Evolutionary conservation across 2,329 filamentous ascomycete species (phyloP).

Genomic region (Pseudocercospora crystallina): DNA sequence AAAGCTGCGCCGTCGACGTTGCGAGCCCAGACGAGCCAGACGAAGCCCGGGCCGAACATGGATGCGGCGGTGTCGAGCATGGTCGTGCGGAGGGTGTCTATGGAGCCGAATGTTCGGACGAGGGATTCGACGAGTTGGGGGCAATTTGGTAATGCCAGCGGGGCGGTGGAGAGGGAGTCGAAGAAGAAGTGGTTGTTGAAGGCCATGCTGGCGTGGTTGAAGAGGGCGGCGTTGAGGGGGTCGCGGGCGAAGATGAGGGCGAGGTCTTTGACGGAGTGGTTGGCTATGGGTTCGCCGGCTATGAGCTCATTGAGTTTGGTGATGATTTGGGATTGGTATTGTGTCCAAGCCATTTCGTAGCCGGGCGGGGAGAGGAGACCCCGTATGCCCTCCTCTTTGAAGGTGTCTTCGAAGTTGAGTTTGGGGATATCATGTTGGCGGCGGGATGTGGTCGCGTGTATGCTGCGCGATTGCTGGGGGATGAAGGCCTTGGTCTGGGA

Average conservation of each 20-base stretch:
- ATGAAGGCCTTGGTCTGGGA: constrained; percentile 17
- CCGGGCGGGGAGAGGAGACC: constrained; percentile 68
- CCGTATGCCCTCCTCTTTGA: constrained; percentile 59
- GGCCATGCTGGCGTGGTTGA: constrained; percentile 96
- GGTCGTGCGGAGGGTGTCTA: constrained; percentile 77
- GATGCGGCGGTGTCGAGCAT: constrained; percentile 76
- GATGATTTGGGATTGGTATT: constrained; percentile 75
- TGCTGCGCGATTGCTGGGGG: background rate
- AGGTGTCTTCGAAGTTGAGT: constrained; percentile 47
- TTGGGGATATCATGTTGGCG: constrained; percentile 47
- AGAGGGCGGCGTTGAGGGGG: constrained; percentile 72
- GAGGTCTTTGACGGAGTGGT: constrained; percentile 64
- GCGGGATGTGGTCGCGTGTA: background rate
- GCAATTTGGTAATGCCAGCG: constrained; percentile 54
- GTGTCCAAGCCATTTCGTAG: constrained; percentile 75
- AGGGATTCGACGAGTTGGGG: constrained; percentile 59
- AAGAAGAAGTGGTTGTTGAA: constrained; percentile 91
- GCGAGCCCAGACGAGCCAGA: constrained; percentile 75
- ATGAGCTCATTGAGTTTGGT: constrained; percentile 74
- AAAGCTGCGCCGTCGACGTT: constrained; percentile 37
- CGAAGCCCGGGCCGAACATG: constrained; percentile 97
- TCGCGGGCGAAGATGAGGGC: constrained; percentile 75
- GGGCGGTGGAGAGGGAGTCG: constrained; percentile 38
- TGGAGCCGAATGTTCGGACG: constrained; percentile 71
- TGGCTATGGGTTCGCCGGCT: constrained; percentile 66